Evolutionary conservation across 345 rosid genomes (phyloP).

Genomic region (Trapa incisa): DNA sequence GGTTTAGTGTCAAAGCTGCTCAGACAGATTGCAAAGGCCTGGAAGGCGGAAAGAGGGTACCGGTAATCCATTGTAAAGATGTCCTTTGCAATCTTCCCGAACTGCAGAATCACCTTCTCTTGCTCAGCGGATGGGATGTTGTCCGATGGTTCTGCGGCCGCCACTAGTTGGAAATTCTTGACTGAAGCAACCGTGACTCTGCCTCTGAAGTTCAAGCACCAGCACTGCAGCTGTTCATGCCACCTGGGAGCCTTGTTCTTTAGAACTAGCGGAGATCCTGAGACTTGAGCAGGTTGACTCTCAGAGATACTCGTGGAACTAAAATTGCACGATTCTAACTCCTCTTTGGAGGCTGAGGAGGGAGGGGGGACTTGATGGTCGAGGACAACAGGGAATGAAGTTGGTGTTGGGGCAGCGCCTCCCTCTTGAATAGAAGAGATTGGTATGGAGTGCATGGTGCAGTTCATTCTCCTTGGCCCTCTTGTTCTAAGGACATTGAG

Average conservation of each 20-base stretch:
- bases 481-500: conserved; percentile 85
- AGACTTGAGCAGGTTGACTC: conserved; percentile 19
- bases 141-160: conserved; percentile 49
- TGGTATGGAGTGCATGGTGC: conserved; percentile 69
- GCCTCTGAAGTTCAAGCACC: conserved; percentile 92
- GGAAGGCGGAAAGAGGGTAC: conserved; percentile 85
- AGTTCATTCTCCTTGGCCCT: conserved; percentile 94
- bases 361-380: conserved; percentile 23
- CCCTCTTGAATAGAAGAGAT: conserved; percentile 61
- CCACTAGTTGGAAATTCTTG: conserved; percentile 88
- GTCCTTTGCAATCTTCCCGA: conserved; percentile 88
- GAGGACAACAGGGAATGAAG: conserved; percentile 24
- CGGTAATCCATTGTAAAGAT: conserved; percentile 92
- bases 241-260: conserved; percentile 89
- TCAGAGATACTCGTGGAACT: conserved; percentile 27
- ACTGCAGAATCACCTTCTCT: conserved; percentile 73
- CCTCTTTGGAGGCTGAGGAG: conserved; percentile 29
- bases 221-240: conserved; percentile 95
- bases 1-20: conserved; percentile 98
- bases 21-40: conserved; percentile 81
- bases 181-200: conserved; percentile 97
- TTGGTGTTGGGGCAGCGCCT: conserved; percentile 43
- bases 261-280: conserved; percentile 47
- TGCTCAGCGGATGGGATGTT: conserved; percentile 49
- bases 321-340: conserved; percentile 11